Base-by-base conservation (phyloP, 306 rosid genomes). In the Arachis stenosperma region DNA sequence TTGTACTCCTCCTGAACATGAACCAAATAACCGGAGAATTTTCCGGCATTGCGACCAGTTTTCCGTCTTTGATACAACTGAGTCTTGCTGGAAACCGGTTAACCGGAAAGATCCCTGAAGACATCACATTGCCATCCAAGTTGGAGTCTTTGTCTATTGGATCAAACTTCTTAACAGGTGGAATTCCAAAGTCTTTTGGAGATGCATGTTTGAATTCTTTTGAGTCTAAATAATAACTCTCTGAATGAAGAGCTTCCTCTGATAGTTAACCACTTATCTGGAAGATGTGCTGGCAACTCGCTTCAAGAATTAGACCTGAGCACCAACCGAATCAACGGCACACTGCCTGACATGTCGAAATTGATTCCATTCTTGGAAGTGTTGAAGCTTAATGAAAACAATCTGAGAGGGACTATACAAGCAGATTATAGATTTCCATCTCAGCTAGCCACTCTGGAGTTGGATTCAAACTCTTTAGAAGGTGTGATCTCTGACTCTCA, bases 1-100 rank as follows among this genome's bases (percentile, higher is more conserved):
- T 76, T 61, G 10, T 46, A 3, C 67, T 80, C 40, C 1, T 5
- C 17, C 14, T 84, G 1, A 0, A 0, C 0, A 0, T 0, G 2
- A 84, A 80, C 29, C 63, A 70, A 57, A 44, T 75, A 1, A 76
- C 7, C 0, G 82, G 87, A 6, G 22, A 41, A 9, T 17, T 79
- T 1, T 47, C 70, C 1, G 6, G 79, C n/a, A 11, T 67, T 61
- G 55, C 4, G 37, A 33, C 81, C 3, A 30, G 4, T 2, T 70
- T 77, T 9, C 15, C 69, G 4, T 65, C 69, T 15, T 54, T 78
- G 2, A 48, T 9, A 14, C 0, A 0, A 1, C 22, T 78, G 0
- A 8, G 12, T 37, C 82, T 78, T 39, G 0, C 1, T 0, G 0
- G 0, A 3, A 71, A 78, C 40, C 40, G 4, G 14, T 6, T 73